phyloP scores from a whole-genome alignment of 2,329 filamentous ascomycete species.

The Lasiodiplodia theobromae region DNA sequence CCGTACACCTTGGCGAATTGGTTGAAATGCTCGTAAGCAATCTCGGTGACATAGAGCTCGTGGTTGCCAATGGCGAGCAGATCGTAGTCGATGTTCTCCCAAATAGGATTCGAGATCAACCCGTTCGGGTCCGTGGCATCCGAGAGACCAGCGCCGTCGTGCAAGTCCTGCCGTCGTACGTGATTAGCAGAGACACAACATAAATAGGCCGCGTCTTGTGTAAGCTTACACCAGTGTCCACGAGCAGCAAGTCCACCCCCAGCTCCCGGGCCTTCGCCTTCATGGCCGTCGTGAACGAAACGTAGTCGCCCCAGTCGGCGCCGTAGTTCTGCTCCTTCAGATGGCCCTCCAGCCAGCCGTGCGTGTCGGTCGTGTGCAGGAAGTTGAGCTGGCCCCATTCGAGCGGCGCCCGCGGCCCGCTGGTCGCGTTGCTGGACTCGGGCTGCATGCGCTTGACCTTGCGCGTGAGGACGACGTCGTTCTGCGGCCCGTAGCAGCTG shows the following conservation, averaged over 20 bases:
- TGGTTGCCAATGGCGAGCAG: slow-evolving; percentile 67
- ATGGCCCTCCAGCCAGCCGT: slow-evolving; percentile 68
- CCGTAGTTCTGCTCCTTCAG: slow-evolving; percentile 69
- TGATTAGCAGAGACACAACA: neutral
- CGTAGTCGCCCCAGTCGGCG: slow-evolving; percentile 72
- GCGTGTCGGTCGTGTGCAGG: slow-evolving; percentile 68
- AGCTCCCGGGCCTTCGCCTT: slow-evolving; percentile 63
- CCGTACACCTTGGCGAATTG: slow-evolving; percentile 66
- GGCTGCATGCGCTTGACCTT: slow-evolving; percentile 55
- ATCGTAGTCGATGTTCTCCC: slow-evolving; percentile 62
- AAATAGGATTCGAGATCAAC: slow-evolving; percentile 60
- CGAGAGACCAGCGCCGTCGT: slow-evolving; percentile 69
- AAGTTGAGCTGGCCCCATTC: slow-evolving; percentile 74
- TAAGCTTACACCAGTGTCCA: slow-evolving; percentile 61
- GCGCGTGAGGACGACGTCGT: slow-evolving; percentile 50
- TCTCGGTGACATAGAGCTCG: slow-evolving; percentile 68
- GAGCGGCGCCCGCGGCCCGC: slow-evolving; percentile 49
- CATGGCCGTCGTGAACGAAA: slow-evolving; percentile 67
- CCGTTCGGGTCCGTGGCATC: slow-evolving; percentile 67
- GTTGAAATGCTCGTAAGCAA: slow-evolving; percentile 67
- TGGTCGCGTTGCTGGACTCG: slow-evolving; percentile 50
- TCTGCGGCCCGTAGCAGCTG: slow-evolving; percentile 49
- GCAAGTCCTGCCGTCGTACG: slow-evolving; percentile 58
- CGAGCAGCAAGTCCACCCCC: slow-evolving; percentile 65
- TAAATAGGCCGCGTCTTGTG: neutral